Evolutionary conservation across 345 rosid genomes (phyloP).

Genomic region (sweet orange (Citrus sinensis)): DNA sequence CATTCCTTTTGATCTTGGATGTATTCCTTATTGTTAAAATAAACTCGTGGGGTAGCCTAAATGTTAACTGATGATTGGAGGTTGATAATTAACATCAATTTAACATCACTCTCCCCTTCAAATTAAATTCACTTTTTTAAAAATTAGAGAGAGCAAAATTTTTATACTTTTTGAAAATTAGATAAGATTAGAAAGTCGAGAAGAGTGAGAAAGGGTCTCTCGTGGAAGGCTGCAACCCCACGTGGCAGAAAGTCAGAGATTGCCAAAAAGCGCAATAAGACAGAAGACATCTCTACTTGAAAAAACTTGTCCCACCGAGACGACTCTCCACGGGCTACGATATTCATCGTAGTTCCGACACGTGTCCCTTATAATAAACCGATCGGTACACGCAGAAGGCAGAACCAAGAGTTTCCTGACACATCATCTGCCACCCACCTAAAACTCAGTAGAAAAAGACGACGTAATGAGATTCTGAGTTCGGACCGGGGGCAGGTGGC

Average conservation of each 20-base stretch:
- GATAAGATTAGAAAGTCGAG: slow-evolving; percentile 8
- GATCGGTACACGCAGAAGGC: slow-evolving; percentile 1
- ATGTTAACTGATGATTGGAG: slow-evolving; percentile 1
- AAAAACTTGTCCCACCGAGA: slow-evolving; percentile 22
- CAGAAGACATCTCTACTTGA: slow-evolving; percentile 10
- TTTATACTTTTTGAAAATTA: neutral
- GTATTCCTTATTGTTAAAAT: neutral
- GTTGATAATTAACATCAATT: neutral
- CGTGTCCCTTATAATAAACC: slow-evolving; percentile 16
- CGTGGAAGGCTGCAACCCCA: slow-evolving; percentile 9
- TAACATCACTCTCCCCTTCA: neutral
- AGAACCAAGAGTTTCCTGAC: slow-evolving; percentile 19
- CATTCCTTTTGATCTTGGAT: neutral
- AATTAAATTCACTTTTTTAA: neutral
- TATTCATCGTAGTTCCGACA: neutral
- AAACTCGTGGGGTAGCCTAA: neutral
- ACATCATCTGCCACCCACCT: slow-evolving; percentile 12
- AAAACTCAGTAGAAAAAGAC: slow-evolving; percentile 8
- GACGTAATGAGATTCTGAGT: neutral
- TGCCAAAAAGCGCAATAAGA: slow-evolving; percentile 17
- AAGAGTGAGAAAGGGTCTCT: neutral
- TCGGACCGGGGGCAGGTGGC: slow-evolving; percentile 27
- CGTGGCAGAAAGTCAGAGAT: slow-evolving; percentile 22
- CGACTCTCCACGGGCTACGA: slow-evolving; percentile 24
- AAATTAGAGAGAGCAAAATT: neutral